A percentile compares a stretch with the other conserved stretches of the same genome.
phyloP scores from a whole-genome alignment of 192 early-diverging fungal species.

The Backusella australiensis region DNA sequence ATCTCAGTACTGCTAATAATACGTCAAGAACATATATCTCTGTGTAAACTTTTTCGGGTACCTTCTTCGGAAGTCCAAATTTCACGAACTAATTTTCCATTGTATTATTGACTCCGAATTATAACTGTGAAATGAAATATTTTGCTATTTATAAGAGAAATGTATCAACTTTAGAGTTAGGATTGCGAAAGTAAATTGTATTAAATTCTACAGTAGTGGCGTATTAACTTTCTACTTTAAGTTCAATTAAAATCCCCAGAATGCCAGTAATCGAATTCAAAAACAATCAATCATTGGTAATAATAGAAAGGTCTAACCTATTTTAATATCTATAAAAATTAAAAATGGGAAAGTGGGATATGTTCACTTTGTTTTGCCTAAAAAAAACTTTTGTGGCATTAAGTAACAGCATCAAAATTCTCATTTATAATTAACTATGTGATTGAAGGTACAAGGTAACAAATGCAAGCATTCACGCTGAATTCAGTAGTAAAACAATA shows the following conservation, averaged over 20 bases:
- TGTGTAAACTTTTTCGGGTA: neutral
- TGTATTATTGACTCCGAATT: neutral
- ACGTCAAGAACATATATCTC: neutral
- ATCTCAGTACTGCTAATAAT: neutral
- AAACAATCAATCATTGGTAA: neutral
- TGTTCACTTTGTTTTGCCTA: too few relatives aligned
- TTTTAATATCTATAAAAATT: too few relatives aligned
- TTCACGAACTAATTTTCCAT: neutral
- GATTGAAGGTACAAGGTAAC: neutral
- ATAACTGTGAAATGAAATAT: neutral
- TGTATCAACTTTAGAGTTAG: neutral
- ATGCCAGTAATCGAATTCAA: neutral
- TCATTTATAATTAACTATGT: neutral
- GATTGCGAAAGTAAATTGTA: neutral
- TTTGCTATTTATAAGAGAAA: neutral
- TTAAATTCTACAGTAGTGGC: neutral
- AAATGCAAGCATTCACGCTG: neutral
- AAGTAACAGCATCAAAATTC: neutral
- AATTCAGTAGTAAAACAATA: neutral
- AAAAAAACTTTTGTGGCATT: neutral
- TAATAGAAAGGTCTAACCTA: neutral
- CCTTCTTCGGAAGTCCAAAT: neutral
- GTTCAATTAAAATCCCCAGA: neutral
- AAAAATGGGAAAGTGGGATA: too few relatives aligned
- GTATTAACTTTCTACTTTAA: neutral